These are phyloP conservation scores for Kodamaea anthophila DNA, from an alignment of 1,139 yeast species.

Conservation along the genomic window DNA sequence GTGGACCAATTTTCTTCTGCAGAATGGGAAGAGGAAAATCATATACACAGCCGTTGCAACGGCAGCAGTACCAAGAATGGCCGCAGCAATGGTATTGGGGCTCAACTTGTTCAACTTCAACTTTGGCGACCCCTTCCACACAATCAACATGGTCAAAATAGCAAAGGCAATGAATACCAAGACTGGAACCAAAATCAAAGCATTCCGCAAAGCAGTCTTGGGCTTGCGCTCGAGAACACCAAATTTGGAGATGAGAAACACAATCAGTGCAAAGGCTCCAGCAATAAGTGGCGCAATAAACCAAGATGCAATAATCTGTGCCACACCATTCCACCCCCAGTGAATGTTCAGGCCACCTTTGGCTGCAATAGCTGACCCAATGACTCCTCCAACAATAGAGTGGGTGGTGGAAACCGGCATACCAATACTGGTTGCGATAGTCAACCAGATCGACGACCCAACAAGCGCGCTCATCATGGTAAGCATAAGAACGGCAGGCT, in stretches of 20 bases:
- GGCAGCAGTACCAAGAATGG: slow-evolving; percentile 59
- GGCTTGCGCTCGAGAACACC: slow-evolving; percentile 52
- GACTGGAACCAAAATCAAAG: slow-evolving; percentile 52
- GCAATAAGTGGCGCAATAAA: slow-evolving; percentile 74
- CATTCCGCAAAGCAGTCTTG: slow-evolving; percentile 42
- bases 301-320: slow-evolving; percentile 77
- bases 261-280: slow-evolving; percentile 53
- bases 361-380: slow-evolving; percentile 74
- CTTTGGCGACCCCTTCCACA: slow-evolving; percentile 73
- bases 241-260: slow-evolving; percentile 56
- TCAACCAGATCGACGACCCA: slow-evolving; percentile 71
- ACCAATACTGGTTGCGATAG: slow-evolving; percentile 60
- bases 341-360: slow-evolving; percentile 48
- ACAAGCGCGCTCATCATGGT: slow-evolving; percentile 72
- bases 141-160: slow-evolving; percentile 54
- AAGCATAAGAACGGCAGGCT: slow-evolving; percentile 68
- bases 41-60: slow-evolving; percentile 49
- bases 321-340: slow-evolving; percentile 76
- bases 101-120: slow-evolving; percentile 50
- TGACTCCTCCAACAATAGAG: slow-evolving; percentile 71
- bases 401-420: slow-evolving; percentile 80
- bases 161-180: slow-evolving; percentile 58
- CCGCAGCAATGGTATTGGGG: slow-evolving; percentile 44
- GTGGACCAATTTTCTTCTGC: slow-evolving; percentile 53
- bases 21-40: slow-evolving; percentile 55